These are phyloP conservation scores for Suhomyces pyralidae DNA, from an alignment of 805 yeast genomes.

Conservation along the genomic window DNA sequence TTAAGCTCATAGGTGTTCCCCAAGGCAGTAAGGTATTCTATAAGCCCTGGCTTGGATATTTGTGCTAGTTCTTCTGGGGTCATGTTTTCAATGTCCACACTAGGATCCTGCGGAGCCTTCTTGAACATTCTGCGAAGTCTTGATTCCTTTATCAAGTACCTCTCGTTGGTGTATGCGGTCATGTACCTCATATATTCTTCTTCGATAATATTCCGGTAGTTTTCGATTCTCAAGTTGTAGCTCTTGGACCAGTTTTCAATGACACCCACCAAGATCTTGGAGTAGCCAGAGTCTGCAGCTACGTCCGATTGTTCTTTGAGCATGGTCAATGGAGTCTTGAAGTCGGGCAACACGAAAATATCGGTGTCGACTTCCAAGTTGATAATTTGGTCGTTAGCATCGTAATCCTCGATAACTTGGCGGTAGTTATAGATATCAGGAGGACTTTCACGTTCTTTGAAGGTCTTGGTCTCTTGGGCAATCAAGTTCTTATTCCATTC, in stretches of 20 bases:
- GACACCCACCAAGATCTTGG: constrained; percentile 74
- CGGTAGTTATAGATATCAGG: constrained; percentile 69
- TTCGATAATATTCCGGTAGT: constrained; percentile 57
- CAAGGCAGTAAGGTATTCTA: constrained; percentile 77
- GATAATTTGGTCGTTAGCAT: constrained; percentile 31
- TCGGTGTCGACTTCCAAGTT: constrained; percentile 40
- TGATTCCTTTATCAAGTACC: constrained; percentile 42
- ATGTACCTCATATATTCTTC: constrained; percentile 40
- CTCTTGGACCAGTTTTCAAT: constrained; percentile 65
- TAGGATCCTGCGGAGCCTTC: constrained; percentile 7
- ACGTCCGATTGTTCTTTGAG: constrained; percentile 87
- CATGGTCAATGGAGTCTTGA: constrained; percentile 75
- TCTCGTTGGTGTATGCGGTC: constrained; percentile 40
- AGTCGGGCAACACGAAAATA: constrained; percentile 66
- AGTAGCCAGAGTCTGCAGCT: constrained; percentile 81
- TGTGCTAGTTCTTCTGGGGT: constrained; percentile 34
- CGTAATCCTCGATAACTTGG: constrained; percentile 40
- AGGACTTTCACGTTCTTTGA: constrained; percentile 61
- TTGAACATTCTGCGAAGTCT: constrained; percentile 38
- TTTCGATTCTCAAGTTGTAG: constrained; percentile 56
- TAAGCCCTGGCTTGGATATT: constrained; percentile 59
- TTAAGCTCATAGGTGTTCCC: constrained; percentile 86
- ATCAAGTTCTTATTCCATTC: constrained; percentile 81
- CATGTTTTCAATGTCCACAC: constrained; percentile 37
- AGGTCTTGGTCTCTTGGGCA: constrained; percentile 62